A percentile compares a stretch with the other conserved stretches of the same genome.
Conservation (phyloP, 75 land plant genomes). For the Adiantum capillusveneris region DNA sequence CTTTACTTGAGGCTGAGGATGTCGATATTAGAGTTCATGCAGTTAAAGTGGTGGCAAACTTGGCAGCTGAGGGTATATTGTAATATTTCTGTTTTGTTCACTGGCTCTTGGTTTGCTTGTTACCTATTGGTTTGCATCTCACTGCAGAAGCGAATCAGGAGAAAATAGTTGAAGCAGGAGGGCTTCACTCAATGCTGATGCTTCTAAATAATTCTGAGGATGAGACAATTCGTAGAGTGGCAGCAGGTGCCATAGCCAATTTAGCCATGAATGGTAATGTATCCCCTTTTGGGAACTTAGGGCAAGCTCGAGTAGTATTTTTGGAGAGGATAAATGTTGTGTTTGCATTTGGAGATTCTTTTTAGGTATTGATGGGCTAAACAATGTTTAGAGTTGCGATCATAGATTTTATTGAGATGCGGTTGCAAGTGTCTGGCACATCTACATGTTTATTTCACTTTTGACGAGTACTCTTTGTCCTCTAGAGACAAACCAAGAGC, state of each 20-base stretch:
- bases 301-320: no score
- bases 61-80: constrained; percentile 89
- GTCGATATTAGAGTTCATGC: constrained; percentile 70
- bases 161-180: constrained; percentile 80
- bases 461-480: no score
- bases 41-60: constrained; percentile 81
- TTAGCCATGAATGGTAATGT: constrained; percentile 89
- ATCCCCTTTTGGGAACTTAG: no score
- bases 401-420: no score
- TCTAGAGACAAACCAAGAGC: constrained; percentile 80
- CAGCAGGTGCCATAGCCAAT: constrained; percentile 88
- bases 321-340: no score
- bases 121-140: background rate
- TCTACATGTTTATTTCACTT: no score
- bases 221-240: constrained; percentile 65
- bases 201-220: constrained; percentile 67
- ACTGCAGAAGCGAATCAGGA: constrained; percentile 69
- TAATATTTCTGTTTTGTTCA: no score
- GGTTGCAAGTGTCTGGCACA: no score
- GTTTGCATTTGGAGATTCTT: no score
- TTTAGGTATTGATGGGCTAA: no score
- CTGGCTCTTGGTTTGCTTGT: no score
- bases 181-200: constrained; percentile 58
- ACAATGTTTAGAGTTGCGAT: no score
- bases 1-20: constrained; percentile 56